Base-by-base conservation (phyloP, 2,329 filamentous ascomycete genomes). In the Samsoniella hepiali region DNA sequence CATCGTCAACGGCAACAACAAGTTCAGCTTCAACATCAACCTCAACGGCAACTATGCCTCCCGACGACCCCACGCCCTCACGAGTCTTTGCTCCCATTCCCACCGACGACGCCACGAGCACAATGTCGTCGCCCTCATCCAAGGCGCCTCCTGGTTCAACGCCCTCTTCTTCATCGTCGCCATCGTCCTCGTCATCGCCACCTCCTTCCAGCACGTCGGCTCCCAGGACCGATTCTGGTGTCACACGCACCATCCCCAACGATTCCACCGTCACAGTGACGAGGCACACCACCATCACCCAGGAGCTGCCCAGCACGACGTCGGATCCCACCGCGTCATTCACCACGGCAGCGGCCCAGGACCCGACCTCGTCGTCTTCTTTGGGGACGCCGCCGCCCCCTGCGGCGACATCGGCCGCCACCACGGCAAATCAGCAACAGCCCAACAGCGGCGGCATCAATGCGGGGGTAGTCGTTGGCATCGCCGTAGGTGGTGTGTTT, bases 181-280 rank as follows among this genome's bases (percentile, higher is more conserved):
- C 32, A 22, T 3, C 42, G 29, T 34, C 40, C 34, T 2, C 49
- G 8, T 10, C 6, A 3, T 36, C 22, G 29, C 38, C 64, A 22
- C 5, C 40, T n/a, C 36, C 57, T 9, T 57, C 63, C 27, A 65
- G 44, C 31, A 58, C 51, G 31, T 3, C 70, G 1, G 68, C 57
- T n/a, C 69, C 65, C 49, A 73, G 70, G 69, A 74, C 74, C 11
- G 76, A 77, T 65, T 77, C 75, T 11, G 74, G 75, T 27, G 70
- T 70, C 58, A 77, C 75, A 27, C 72, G 71, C 53, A 76, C 74
- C 8, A 71, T 77, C 45, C 72, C 74, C 7, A 77, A 76, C 61
- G 68, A 70, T 40, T 69, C 70, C 3, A 67, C 70, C 44, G 68
- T 78, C 50, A 77, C 76, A 1, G 63, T 76, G 17, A 77, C 73